Evolutionary conservation across 1,139 yeast species (phyloP), one percentile per base, ranked within the genome.

Genomic region (Sugiyamaella xylanicola): DNA sequence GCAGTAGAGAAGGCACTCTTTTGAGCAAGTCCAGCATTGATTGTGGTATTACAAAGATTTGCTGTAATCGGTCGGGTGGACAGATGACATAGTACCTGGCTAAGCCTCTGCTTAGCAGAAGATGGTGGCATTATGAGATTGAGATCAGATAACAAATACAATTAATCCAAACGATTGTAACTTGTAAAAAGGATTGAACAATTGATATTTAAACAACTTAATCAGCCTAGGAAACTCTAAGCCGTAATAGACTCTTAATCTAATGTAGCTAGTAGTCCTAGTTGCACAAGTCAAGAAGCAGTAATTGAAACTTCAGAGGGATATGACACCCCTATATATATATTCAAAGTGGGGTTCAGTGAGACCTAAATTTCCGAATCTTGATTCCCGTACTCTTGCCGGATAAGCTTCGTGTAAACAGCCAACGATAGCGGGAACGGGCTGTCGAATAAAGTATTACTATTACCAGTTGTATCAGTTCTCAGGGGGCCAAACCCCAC

Each of bases 81-180:
- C 22, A 49, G 25, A 36, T 49, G 54, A 22, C 50, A 27, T 15
- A 54, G 42, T 41, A 48, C 27, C 16, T 49, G 51, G 20, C 43
- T 44, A 19, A 54, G 46, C 42, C 56, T 51, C 19, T 42, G 35
- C 19, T 53, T 53, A 40, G 55, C 54, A 42, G 51, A 15, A 9
- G 54, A 45, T 36, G 56, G 51, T 4, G 54, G 43, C 56, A 45
- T 49, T 4, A 13, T 32, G 37, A 32, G 13, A 13, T 4, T n/a
- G 37, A 45, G 2, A 2, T 44, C n/a, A n/a, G 13, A 11, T 11
- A 4, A 32, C 11, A 13, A 40, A 40, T 19, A 40, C 3, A 20
- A 19, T 19, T 11, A 17, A 19, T n/a, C n/a, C n/a, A n/a, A n/a
- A n/a, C n/a, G n/a, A n/a, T n/a, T n/a, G n/a, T n/a, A n/a, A n/a